These are phyloP conservation scores for Thymus quinquecostatus DNA, from an alignment of 257 asterid species.

Conservation along the genomic window DNA sequence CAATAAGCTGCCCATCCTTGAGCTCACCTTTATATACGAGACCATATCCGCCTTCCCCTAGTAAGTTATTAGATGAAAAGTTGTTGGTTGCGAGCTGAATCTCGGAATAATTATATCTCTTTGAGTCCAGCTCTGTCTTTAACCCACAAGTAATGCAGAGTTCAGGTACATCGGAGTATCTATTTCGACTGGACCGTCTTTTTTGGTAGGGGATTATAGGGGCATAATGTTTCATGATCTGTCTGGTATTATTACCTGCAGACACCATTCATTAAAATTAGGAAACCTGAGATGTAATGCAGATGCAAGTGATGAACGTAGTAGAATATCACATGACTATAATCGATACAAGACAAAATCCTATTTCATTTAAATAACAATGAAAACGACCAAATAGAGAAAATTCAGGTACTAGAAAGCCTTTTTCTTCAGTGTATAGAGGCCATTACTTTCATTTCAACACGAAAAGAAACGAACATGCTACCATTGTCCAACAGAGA, in stretches of 20 bases:
- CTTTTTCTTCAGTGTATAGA: not conserved
- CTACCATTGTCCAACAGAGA: not conserved
- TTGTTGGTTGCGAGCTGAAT: slow-evolving; percentile 69
- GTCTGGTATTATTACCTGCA: slow-evolving; percentile 41
- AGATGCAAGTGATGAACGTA: not conserved
- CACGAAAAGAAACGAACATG: not conserved
- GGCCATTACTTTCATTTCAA: not conserved
- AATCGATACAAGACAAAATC: not conserved
- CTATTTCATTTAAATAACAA: not conserved
- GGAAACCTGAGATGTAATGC: not conserved
- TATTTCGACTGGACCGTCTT: slow-evolving; percentile 41
- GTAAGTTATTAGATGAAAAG: slow-evolving; percentile 61
- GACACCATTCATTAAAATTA: slow-evolving; percentile 22
- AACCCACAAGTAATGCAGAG: slow-evolving; percentile 74
- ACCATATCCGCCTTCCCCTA: slow-evolving; percentile 94
- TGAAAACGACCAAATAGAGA: not conserved
- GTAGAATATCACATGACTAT: not conserved
- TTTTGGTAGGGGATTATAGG: slow-evolving; percentile 34
- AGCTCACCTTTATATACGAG: slow-evolving; percentile 72
- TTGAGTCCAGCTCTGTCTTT: slow-evolving; percentile 64
- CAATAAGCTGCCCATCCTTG: slow-evolving; percentile 73
- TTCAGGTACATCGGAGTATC: slow-evolving; percentile 58
- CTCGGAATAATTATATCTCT: slow-evolving; percentile 68
- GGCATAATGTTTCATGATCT: slow-evolving; percentile 25
- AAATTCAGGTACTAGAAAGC: not conserved